Conservation (phyloP, 257 asterid genomes). For the Fraxinus americana region DNA sequence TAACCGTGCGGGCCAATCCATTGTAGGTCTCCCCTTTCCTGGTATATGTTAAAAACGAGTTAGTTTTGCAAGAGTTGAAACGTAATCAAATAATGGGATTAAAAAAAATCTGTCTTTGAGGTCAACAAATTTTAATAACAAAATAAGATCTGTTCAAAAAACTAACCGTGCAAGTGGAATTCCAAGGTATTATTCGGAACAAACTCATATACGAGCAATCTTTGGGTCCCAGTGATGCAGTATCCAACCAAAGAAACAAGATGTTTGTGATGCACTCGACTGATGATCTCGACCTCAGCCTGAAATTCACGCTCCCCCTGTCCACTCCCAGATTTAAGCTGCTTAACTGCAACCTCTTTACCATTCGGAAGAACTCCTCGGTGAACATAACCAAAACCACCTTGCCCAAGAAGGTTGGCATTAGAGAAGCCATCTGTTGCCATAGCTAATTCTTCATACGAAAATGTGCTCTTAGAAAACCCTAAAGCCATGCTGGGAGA, state of each 20-base stretch:
- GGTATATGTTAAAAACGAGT: constrained; percentile 5
- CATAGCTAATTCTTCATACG: constrained; percentile 77
- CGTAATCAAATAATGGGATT: background rate
- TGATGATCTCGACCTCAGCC: constrained; percentile 95
- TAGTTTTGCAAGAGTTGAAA: constrained; percentile 6
- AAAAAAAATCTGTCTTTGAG: background rate
- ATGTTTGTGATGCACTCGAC: constrained; percentile 95
- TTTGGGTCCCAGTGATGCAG: constrained; percentile 65
- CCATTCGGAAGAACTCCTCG: constrained; percentile 84
- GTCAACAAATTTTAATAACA: background rate
- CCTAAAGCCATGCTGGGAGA: constrained; percentile 68
- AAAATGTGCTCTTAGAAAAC: constrained; percentile 67
- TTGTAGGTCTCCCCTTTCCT: constrained; percentile 56
- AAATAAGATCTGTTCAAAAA: background rate
- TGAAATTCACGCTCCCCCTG: constrained; percentile 94
- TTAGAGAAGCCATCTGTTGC: constrained; percentile 92
- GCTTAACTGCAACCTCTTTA: constrained; percentile 85
- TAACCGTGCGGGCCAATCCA: constrained; percentile 55
- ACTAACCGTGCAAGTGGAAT: constrained; percentile 78
- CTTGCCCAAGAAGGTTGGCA: constrained; percentile 94
- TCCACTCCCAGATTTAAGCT: constrained; percentile 91
- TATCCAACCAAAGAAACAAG: constrained; percentile 96
- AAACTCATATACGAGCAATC: constrained; percentile 90
- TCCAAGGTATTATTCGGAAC: constrained; percentile 80
- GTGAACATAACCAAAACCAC: constrained; percentile 95